Evolutionary conservation across 129 eudicot genomes (phyloP), one percentile per base, ranked within the genome.

Genomic region (Solidago caesia): DNA sequence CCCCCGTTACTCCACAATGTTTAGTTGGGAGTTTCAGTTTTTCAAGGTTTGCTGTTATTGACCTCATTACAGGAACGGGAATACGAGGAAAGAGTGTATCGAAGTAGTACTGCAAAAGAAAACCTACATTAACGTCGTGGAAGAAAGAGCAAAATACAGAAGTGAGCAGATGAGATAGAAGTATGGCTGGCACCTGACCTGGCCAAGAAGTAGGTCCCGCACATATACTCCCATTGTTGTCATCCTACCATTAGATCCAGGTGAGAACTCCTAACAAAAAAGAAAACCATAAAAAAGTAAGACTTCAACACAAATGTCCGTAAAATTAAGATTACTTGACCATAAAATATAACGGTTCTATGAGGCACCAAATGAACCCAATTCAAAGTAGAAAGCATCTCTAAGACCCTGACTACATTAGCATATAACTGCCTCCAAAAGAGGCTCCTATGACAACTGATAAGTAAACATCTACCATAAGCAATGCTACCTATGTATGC

Each of bases 181-280:
- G 73, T 51, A 45, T 27, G 56, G 29, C 55, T 44, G 73, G 85
- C 85, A 83, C 85, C 88, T 82, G 64, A 94, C 99, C 99, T 94
- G 99, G 46, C 99, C 99, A 65, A 94, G 99, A 77, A 94, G 96
- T 71, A 94, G 86, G 73, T 94, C 99, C 13, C 99, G 91, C 56
- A 94, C 80, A 67, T 91, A 94, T 45, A 87, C 97, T 60, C 99
- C 99, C 97, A 94, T 94, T 70, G 99, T 94, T 25, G 97, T 83
- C 91, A 80, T 91, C 79, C 83, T 90, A 21, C 97, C 96, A 39
- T 75, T 88, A 10, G 97, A 94, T 79, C 99, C 99, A 74, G 99
- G 99, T 5, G 99, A 84, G 63, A 94, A 91, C 83, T 91, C 99
- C 99, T 94, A 84, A 69, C 11, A 77, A 9, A 53, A 5, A 48